Evolutionary conservation across 306 rosid species (phyloP).

Genomic region (Herpetospermum pedunculosum): DNA sequence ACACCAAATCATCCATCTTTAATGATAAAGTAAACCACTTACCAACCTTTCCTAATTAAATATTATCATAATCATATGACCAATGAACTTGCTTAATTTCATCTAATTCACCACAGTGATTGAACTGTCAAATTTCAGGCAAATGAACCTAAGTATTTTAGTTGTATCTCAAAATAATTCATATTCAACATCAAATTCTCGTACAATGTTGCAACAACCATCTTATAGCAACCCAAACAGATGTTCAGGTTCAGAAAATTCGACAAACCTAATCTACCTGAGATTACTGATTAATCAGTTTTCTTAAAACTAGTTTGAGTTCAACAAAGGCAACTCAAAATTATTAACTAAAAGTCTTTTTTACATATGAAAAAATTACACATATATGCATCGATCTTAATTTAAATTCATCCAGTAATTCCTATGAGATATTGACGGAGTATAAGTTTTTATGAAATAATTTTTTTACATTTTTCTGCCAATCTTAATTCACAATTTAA

Average conservation of each 20-base stretch:
- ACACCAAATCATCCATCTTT: constrained; percentile 8
- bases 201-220: neutral
- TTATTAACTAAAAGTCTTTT: neutral
- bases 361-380: neutral
- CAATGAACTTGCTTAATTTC: neutral
- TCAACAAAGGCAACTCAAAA: neutral
- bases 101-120: neutral
- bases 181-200: neutral
- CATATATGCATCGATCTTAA: neutral
- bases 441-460: neutral
- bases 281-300: neutral
- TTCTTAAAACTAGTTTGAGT: neutral
- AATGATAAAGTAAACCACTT: neutral
- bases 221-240: neutral
- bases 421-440: neutral
- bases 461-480: neutral
- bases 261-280: neutral
- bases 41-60: constrained; percentile 4
- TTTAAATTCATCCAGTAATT: neutral
- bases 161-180: neutral
- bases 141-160: neutral
- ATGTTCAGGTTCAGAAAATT: neutral
- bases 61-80: neutral
- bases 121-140: neutral
- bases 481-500: neutral